Evolutionary conservation across 192 early-diverging fungal genomes (phyloP).

Genomic region (Coemansia sp.): DNA sequence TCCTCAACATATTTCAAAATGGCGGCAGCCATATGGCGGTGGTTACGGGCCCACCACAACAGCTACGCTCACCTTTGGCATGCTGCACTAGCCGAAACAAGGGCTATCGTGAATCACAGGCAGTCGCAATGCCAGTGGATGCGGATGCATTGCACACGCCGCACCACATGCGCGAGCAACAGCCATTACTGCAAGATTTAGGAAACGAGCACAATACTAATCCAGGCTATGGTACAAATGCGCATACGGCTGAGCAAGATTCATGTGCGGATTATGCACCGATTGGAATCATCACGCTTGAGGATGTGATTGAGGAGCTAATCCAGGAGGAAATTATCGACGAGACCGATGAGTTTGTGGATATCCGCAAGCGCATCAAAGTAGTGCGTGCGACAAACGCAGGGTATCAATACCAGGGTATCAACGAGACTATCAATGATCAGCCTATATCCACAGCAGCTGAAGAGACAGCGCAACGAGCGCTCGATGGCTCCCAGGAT

Average conservation of each 20-base stretch:
- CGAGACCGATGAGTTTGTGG: constrained; percentile 72
- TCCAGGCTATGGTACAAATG: background rate
- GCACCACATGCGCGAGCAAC: background rate
- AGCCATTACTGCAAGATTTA: background rate
- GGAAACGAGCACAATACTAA: background rate
- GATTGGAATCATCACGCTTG: constrained; percentile 74
- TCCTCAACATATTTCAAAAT: constrained; percentile 81
- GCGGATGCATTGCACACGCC: background rate
- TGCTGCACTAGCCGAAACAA: background rate
- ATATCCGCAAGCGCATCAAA: constrained; percentile 46
- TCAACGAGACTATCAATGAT: background rate
- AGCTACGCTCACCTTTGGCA: background rate
- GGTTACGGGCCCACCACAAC: constrained; percentile 52
- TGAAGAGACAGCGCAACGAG: background rate
- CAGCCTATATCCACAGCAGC: background rate
- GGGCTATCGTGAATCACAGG: background rate
- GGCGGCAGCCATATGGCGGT: constrained; percentile 81
- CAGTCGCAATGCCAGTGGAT: background rate
- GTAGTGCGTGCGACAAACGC: constrained; percentile 40
- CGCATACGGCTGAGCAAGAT: background rate
- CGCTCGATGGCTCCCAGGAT: background rate
- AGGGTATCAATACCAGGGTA: background rate
- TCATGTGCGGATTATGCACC: constrained; percentile 35
- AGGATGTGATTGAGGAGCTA: constrained; percentile 83
- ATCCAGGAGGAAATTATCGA: constrained; percentile 84